Percentiles rank a stretch among this genome's conserved stretches.
These are phyloP conservation scores for Penicillium decumbens DNA, from an alignment of 2,329 filamentous ascomycete genomes.

Conservation along the genomic window DNA sequence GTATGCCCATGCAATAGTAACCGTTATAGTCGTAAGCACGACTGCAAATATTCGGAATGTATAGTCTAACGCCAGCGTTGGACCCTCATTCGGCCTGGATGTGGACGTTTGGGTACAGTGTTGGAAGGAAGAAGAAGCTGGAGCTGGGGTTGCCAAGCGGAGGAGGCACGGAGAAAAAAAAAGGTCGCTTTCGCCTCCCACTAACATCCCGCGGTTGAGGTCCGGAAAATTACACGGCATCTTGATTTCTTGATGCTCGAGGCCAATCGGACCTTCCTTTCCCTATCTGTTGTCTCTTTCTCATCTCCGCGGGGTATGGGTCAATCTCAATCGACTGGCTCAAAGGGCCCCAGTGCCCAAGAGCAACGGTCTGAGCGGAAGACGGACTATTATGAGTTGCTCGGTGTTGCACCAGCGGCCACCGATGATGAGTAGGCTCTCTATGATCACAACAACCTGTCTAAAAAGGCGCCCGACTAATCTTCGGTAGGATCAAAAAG, in stretches of 20 bases:
- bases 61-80: constrained; percentile 12
- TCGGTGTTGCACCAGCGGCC: constrained; percentile 67
- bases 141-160: constrained; percentile 5
- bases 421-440: constrained; percentile 65
- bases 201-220: neutral
- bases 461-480: neutral
- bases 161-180: neutral
- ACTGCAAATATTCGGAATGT: neutral
- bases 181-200: neutral
- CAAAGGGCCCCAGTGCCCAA: constrained; percentile 17
- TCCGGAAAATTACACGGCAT: neutral
- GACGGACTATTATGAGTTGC: constrained; percentile 65
- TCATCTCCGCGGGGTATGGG: constrained; percentile 33
- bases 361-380: constrained; percentile 25
- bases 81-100: constrained; percentile 4
- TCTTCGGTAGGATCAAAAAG: constrained; percentile 70
- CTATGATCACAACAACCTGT: neutral
- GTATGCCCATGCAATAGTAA: constrained; percentile 1
- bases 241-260: neutral
- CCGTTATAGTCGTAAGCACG: neutral
- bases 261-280: neutral
- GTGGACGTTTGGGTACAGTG: neutral
- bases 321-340: constrained; percentile 42
- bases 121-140: neutral
- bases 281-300: neutral